Evolutionary conservation across 2,329 filamentous ascomycete species (phyloP), one percentile per base, ranked within the genome.

Genomic region (Zasmidium angulare): DNA sequence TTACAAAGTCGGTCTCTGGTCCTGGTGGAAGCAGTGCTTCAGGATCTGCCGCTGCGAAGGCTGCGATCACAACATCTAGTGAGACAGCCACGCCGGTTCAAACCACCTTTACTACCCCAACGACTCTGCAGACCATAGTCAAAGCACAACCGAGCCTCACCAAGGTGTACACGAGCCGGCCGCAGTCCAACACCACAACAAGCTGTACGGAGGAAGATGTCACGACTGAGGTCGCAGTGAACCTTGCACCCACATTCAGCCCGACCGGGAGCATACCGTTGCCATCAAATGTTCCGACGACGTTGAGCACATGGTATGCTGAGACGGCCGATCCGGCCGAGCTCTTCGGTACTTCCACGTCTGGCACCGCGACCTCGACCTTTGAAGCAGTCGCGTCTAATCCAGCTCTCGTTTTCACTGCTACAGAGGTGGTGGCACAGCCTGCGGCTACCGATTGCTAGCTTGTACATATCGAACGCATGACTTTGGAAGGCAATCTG

Each of bases 1-100:
- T 74, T 7, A 74, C 71, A 0, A 69, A 61, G 20, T 62, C 63
- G 3, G 59, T 72, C 40, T 49, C 56, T 19, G 68, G 68, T 10
- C 63, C 69, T 24, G 62, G 56, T 52, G 52, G 51, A 14, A 58
- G 57, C 22, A 46, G 53, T 4, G 55, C 58, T 24, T 47, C 59
- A 12, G 46, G 29, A 19, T 48, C 58, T 1, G 49, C 54, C 14
- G 31, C 61, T 22, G 50, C 56, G 31, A 26, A 46, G n/a, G 40
- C 53, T 23, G 43, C 61, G 17, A 20, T 26, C 10, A 14, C 40
- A 19, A 48, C 50, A n/a, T 10, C 49, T n/a, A 19, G 19, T 17
- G 43, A 21, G 21, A 24, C 49, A 11, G 23, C 55, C 22, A 57
- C 14, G 19, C 46, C 46, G 17, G 50, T 20, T 40, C 24, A 31